These are phyloP conservation scores for Phytophthora europaea DNA, from an alignment of 352 stramenopile species.

Conservation along the genomic window DNA sequence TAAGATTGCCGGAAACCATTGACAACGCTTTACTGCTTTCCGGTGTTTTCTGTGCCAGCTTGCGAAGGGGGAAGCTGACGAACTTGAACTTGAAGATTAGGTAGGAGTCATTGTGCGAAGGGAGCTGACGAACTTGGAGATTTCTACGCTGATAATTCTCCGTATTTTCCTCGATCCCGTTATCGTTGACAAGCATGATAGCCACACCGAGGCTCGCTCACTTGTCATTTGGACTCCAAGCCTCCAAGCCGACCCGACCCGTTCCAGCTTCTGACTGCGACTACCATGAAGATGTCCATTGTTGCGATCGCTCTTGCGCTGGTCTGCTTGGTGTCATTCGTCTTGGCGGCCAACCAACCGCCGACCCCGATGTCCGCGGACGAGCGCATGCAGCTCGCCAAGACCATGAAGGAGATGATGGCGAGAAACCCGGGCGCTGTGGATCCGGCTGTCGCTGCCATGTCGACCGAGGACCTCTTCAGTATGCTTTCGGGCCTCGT, in stretches of 20 bases:
- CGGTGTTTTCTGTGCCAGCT: no score
- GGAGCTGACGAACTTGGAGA: no score
- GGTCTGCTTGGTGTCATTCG: slow-evolving; percentile 13
- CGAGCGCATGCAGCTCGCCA: slow-evolving; percentile 21
- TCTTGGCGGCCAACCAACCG: slow-evolving; percentile 14
- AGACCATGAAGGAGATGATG: slow-evolving; percentile 22
- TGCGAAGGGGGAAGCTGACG: neutral
- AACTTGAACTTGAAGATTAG: neutral
- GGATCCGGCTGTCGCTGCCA: neutral
- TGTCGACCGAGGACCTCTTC: slow-evolving; percentile 20
- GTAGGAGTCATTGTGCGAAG: no score
- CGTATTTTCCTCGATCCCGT: neutral
- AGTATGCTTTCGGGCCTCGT: slow-evolving; percentile 6
- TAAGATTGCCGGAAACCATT: no score
- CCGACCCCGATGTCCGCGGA: neutral
- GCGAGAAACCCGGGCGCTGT: neutral
- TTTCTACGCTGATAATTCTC: neutral
- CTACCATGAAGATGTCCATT: slow-evolving; percentile 13
- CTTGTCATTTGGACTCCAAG: slow-evolving; percentile 5
- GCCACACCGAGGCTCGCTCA: neutral
- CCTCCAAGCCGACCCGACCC: slow-evolving; percentile 2
- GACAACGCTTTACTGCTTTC: no score
- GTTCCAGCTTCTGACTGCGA: neutral
- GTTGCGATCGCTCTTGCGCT: slow-evolving; percentile 5
- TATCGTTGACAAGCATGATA: neutral